phyloP scores from a whole-genome alignment of 2,329 filamentous ascomycete genomes.

The Botryotinia narcissicola region DNA sequence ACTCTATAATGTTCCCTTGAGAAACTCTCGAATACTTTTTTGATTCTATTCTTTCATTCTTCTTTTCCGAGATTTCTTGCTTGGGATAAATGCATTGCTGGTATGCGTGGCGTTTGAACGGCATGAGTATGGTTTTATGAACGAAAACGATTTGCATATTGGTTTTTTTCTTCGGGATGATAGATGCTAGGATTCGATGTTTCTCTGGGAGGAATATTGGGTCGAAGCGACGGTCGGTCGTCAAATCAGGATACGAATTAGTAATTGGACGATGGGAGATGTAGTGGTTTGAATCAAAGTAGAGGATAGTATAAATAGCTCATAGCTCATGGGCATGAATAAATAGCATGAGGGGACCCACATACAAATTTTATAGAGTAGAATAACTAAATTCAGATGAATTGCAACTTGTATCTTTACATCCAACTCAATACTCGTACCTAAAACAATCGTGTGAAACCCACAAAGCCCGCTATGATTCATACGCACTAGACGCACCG shows the following conservation, averaged over 20 bases:
- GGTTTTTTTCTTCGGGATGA: not conserved
- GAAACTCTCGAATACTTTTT: not conserved
- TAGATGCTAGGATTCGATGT: not conserved
- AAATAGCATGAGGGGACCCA: not conserved
- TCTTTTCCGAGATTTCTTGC: not conserved
- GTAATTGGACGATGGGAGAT: not conserved
- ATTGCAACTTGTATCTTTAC: not conserved
- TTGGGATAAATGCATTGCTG: constrained; percentile 2
- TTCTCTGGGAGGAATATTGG: not conserved
- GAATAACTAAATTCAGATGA: not conserved
- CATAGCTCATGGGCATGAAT: not conserved
- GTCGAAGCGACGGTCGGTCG: not conserved
- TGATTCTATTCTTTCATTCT: not conserved
- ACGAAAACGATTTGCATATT: not conserved
- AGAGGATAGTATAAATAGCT: not conserved
- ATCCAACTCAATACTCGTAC: not conserved
- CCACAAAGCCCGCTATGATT: not conserved
- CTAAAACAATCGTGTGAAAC: not conserved
- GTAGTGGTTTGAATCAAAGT: not conserved
- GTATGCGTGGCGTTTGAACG: constrained; percentile 10
- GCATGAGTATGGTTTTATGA: constrained; percentile 2
- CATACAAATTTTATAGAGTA: constrained; percentile 3
- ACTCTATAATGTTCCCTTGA: not conserved
- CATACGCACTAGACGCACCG: not conserved
- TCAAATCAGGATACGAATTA: not conserved